Base-by-base conservation (phyloP, 192 early-diverging fungal species). In the Coemansia sp. region DNA sequence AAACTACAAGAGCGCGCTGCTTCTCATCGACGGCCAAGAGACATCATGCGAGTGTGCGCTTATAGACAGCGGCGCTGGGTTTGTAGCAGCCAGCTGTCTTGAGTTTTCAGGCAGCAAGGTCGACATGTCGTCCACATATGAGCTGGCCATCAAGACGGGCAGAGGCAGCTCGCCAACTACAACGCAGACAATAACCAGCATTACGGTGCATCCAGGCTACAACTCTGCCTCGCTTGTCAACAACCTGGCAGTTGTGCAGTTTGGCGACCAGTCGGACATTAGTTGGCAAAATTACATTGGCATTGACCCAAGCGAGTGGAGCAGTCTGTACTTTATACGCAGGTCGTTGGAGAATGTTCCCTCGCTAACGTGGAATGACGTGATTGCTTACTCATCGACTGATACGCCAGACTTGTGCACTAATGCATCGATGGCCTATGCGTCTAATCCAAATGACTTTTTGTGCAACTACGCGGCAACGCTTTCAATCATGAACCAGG, bases 11-110 rank as follows among this genome's bases (percentile, higher is more conserved):
- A 41, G 62, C 14, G 69, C 75, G 7, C 31, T 78, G 10, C 66
- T 78, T 17, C 7, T 78, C 1, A 20, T 58, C 6, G 61, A 72
- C 62, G 54, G 64, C 10, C 61, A 59, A 3, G 69, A 78, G n/a
- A 78, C 75, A 0, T 58, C 69, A 3, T 78, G 75, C 50, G 75
- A 78, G 45, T 62, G 64, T 0, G 75, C 66, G 2, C 62, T 72
- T 13, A 45, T 78, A 27, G 75, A 78, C 55, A 78, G 66, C 55
- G 30, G 62, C 19, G 65, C 75, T 0, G 75, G 62, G 0, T 59
- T 78, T 59, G 15, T 78, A 15, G 65, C 75, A 17, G 75, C 75
- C 22, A 78, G 69, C 55, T 78, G 75, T 38, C 62, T 78, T 0
- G 25, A 67, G 17, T 62, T 50, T 28, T 22, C 29, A 0, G 55